Conservation (phyloP, 768 basidiomycete species). For the Tricholoma furcatifolium region DNA sequence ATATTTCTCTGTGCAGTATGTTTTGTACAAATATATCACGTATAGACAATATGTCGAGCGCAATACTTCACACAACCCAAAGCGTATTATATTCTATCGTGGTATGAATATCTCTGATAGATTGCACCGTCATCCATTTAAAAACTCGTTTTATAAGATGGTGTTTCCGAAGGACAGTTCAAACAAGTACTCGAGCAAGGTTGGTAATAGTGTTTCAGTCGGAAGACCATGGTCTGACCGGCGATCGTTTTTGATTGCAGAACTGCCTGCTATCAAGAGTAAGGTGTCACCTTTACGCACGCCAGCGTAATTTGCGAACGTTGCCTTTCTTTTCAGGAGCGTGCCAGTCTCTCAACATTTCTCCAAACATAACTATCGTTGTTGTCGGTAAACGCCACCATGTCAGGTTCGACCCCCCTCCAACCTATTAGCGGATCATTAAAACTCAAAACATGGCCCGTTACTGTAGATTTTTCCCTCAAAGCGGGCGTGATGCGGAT, state of each 20-base stretch:
- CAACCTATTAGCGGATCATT: constrained; percentile 13
- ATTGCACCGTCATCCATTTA: neutral
- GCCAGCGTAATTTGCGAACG: constrained; percentile 1
- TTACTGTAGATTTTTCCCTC: constrained; percentile 33
- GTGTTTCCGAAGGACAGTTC: constrained; percentile 56
- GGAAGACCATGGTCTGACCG: too few species aligned
- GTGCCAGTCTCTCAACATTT: constrained; percentile 48
- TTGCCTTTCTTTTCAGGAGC: constrained; percentile 43
- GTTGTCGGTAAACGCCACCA: constrained; percentile 71
- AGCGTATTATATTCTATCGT: constrained; percentile 75
- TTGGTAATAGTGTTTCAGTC: constrained; percentile 21
- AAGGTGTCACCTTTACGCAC: constrained; percentile 1
- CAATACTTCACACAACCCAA: constrained; percentile 45
- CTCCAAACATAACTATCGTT: constrained; percentile 62
- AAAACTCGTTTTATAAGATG: constrained; percentile 37
- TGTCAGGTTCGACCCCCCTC: constrained; percentile 27
- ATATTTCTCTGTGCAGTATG: constrained; percentile 34
- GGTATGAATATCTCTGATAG: constrained; percentile 35
- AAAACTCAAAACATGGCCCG: neutral
- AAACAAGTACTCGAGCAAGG: constrained; percentile 53
- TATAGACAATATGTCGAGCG: constrained; percentile 60
- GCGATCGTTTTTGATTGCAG: constrained; percentile 24
- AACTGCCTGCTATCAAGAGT: constrained; percentile 53
- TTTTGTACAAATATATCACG: constrained; percentile 54
- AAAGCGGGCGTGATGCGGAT: constrained; percentile 49